A percentile compares a stretch with the other conserved stretches of the same genome.
phyloP scores from a whole-genome alignment of 129 eudicot genomes.

The Calendula officinalis region DNA sequence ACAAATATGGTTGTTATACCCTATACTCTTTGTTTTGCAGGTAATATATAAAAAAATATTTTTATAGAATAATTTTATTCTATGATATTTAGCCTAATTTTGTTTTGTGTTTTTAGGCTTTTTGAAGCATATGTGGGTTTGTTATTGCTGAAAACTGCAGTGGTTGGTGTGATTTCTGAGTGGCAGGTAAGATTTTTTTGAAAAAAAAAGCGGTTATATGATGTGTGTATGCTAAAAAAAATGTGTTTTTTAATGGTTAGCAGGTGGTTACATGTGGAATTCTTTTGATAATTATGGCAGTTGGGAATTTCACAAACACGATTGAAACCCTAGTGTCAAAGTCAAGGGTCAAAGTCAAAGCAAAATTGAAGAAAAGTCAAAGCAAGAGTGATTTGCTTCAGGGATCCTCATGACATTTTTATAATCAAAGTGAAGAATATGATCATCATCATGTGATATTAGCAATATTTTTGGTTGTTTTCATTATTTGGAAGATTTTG shows the following conservation, averaged over 20 bases:
- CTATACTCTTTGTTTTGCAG: constrained; percentile 84
- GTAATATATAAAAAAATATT: constrained; percentile 28
- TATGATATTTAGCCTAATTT: neutral
- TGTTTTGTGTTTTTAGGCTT: constrained; percentile 51
- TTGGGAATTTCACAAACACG: constrained; percentile 82
- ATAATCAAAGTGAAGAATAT: neutral
- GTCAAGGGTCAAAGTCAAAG: constrained; percentile 82
- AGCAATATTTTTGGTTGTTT: neutral
- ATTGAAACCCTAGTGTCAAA: constrained; percentile 71
- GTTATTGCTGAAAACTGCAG: constrained; percentile 74
- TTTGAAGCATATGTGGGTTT: constrained; percentile 92
- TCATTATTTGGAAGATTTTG: too few species aligned
- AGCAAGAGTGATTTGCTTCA: constrained; percentile 50
- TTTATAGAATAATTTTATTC: neutral
- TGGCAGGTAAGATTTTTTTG: constrained; percentile 74
- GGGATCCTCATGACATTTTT: constrained; percentile 22
- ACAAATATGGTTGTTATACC: constrained; percentile 73
- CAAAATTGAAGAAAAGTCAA: constrained; percentile 70
- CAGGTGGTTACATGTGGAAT: constrained; percentile 81
- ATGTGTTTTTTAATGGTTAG: neutral
- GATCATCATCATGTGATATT: constrained; percentile 7
- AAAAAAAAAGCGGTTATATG: neutral
- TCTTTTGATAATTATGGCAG: constrained; percentile 87
- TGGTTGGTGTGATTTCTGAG: constrained; percentile 64
- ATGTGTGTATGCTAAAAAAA: neutral